phyloP scores from a whole-genome alignment of 1,139 yeast genomes.

The Nematodospora anomalae region DNA sequence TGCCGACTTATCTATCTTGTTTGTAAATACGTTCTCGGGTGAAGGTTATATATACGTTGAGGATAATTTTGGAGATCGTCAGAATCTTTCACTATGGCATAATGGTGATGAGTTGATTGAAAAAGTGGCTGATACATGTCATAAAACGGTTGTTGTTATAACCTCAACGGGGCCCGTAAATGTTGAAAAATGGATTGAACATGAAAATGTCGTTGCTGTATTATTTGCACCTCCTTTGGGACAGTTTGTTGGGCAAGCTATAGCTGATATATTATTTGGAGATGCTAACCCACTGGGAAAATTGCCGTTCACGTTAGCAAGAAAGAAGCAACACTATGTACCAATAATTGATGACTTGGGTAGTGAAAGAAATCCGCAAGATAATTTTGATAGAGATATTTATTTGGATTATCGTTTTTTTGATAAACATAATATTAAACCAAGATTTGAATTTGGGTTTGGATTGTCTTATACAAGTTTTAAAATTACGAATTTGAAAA shows the following conservation, averaged over 20 bases:
- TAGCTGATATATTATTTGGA: constrained; percentile 52
- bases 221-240: constrained; percentile 59
- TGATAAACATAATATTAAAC: constrained; percentile 55
- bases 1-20: constrained; percentile 53
- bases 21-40: constrained; percentile 55
- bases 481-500: constrained; percentile 37
- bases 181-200: constrained; percentile 58
- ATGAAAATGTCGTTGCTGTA: constrained; percentile 58
- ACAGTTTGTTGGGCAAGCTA: constrained; percentile 47
- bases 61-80: constrained; percentile 60
- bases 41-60: constrained; percentile 61
- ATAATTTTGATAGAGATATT: constrained; percentile 49
- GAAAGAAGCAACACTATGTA: constrained; percentile 53
- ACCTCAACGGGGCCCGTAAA: constrained; percentile 61
- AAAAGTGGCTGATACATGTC: constrained; percentile 47
- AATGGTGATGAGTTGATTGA: constrained; percentile 57
- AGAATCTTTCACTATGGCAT: constrained; percentile 58
- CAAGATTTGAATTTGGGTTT: constrained; percentile 62
- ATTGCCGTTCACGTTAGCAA: constrained; percentile 63
- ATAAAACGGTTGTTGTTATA: constrained; percentile 57
- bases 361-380: constrained; percentile 43
- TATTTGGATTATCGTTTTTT: constrained; percentile 57
- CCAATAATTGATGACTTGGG: constrained; percentile 46
- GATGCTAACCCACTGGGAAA: constrained; percentile 62
- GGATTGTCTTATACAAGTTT: constrained; percentile 60